phyloP scores from a whole-genome alignment of 192 early-diverging fungal species.

The Backusella westeae region DNA sequence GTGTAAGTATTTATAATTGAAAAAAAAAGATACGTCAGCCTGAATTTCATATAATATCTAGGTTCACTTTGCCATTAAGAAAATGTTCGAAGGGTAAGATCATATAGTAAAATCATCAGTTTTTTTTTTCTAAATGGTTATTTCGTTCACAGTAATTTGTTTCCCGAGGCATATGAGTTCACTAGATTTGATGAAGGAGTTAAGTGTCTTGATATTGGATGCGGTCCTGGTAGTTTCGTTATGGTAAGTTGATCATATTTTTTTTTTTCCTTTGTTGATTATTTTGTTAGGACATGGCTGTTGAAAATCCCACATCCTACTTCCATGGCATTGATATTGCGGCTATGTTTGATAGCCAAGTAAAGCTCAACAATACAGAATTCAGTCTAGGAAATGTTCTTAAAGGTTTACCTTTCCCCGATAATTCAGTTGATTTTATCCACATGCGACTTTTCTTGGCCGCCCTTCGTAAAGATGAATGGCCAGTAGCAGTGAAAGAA shows the following conservation, averaged over 20 bases:
- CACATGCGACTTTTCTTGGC: conserved; percentile 20
- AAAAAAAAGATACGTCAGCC: neutral
- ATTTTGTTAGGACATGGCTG: conserved; percentile 21
- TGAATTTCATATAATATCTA: neutral
- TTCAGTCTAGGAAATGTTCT: conserved; percentile 26
- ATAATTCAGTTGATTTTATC: conserved; percentile 30
- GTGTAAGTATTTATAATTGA: neutral
- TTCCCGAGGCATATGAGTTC: neutral
- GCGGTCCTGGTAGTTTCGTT: conserved; percentile 27
- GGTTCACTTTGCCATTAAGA: conserved; percentile 30
- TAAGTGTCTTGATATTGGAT: conserved; percentile 28
- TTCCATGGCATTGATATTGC: conserved; percentile 30
- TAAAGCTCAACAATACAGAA: conserved; percentile 15
- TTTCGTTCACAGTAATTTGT: neutral
- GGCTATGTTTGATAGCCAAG: conserved; percentile 10
- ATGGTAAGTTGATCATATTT: conserved; percentile 3
- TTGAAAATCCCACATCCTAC: conserved; percentile 4
- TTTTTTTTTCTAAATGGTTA: neutral
- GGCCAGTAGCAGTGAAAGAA: conserved; percentile 11
- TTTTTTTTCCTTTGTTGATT: neutral
- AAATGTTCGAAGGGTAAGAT: conserved; percentile 17
- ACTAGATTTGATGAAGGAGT: conserved; percentile 15
- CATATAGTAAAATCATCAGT: neutral
- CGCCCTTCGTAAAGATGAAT: conserved; percentile 12
- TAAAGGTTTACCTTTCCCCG: conserved; percentile 24